Conservation (phyloP, 2,329 filamentous ascomycete species). For the Dendrostoma leiphaemia region DNA sequence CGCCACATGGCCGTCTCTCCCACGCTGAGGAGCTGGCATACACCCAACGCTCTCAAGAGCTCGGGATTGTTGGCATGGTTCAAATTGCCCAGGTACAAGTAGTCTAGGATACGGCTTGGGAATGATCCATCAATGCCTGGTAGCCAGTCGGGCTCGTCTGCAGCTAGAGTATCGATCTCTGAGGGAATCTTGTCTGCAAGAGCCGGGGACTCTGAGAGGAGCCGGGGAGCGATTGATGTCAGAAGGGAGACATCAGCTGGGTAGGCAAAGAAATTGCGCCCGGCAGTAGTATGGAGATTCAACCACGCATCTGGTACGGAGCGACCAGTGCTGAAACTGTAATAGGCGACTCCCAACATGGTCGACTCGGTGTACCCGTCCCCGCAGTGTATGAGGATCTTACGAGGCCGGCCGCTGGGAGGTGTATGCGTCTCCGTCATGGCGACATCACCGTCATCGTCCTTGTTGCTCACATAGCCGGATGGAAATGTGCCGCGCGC, state of each 20-base stretch:
- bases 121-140: slow-evolving; percentile 82
- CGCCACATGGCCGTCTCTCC: slow-evolving; percentile 85
- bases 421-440: slow-evolving; percentile 34
- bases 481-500: slow-evolving; percentile 60
- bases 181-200: slow-evolving; percentile 46
- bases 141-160: slow-evolving; percentile 75
- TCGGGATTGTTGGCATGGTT: slow-evolving; percentile 92
- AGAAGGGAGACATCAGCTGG: slow-evolving; percentile 83
- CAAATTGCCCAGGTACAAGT: slow-evolving; percentile 95
- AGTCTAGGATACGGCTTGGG: slow-evolving; percentile 83
- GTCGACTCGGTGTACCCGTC: slow-evolving; percentile 97
- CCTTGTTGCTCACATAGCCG: slow-evolving; percentile 26
- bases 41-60: slow-evolving; percentile 75
- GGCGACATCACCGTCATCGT: slow-evolving; percentile 54
- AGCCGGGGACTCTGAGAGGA: slow-evolving; percentile 69
- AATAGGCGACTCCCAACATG: slow-evolving; percentile 85
- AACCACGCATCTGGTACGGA: slow-evolving; percentile 86
- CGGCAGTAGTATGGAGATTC: slow-evolving; percentile 73
- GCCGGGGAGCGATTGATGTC: slow-evolving; percentile 70
- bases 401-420: slow-evolving; percentile 46
- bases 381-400: slow-evolving; percentile 85
- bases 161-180: slow-evolving; percentile 52
- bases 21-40: slow-evolving; percentile 84
- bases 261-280: slow-evolving; percentile 95
- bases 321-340: slow-evolving; percentile 83